Conservation (phyloP, 1,139 yeast genomes). For the Hemisphaericaspora lyxosophila region DNA sequence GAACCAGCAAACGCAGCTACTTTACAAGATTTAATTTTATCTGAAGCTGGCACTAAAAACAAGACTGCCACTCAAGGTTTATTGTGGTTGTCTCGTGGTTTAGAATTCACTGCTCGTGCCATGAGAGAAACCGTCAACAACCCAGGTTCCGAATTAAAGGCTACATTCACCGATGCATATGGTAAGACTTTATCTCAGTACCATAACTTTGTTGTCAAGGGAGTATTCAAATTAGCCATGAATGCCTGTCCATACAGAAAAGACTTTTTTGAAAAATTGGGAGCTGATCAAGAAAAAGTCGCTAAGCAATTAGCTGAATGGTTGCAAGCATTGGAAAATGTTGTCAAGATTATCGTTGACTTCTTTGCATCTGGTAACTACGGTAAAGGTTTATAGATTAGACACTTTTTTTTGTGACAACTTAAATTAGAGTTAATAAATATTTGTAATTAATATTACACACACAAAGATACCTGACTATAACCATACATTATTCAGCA, state of each 20-base stretch:
- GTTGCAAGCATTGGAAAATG: constrained; percentile 73
- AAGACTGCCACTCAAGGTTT: constrained; percentile 91
- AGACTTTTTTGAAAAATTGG: constrained; percentile 80
- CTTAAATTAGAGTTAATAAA: no score
- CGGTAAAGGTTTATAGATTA: constrained; percentile 75
- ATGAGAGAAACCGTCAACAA: constrained; percentile 74
- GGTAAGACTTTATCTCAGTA: constrained; percentile 73
- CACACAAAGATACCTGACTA: background rate
- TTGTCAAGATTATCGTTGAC: constrained; percentile 70
- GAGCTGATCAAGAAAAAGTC: constrained; percentile 68
- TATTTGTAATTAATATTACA: background rate
- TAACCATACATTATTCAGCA: background rate
- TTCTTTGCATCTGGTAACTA: constrained; percentile 80
- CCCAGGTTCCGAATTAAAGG: constrained; percentile 63
- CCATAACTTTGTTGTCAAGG: constrained; percentile 80
- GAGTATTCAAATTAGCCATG: constrained; percentile 91
- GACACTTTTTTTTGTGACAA: background rate
- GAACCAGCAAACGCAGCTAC: constrained; percentile 66
- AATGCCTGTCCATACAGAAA: constrained; percentile 92
- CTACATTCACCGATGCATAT: constrained; percentile 82
- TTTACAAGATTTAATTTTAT: constrained; percentile 74
- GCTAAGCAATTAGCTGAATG: constrained; percentile 62
- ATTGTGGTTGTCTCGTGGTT: constrained; percentile 83
- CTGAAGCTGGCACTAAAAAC: constrained; percentile 61
- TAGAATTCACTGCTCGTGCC: constrained; percentile 85